Conservation (phyloP, 257 asterid species). For the Cruciata laevipes region DNA sequence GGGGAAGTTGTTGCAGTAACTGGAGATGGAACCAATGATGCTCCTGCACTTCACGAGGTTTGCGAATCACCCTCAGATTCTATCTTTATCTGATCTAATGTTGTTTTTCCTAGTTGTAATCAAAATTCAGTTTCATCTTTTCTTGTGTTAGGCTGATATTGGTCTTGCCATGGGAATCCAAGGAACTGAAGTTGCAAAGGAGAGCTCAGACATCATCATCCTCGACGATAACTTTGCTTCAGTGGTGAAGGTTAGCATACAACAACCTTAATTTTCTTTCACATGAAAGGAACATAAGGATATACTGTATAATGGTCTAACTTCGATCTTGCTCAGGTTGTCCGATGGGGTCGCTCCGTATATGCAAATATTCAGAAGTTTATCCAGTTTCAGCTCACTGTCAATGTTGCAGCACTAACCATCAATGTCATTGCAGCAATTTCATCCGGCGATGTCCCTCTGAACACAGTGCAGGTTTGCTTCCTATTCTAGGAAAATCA, state of each 20-base stretch:
- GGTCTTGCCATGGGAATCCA: conserved; percentile 96
- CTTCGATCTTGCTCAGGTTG: conserved; percentile 52
- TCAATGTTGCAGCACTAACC: conserved; percentile 81
- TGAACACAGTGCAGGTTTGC: conserved; percentile 83
- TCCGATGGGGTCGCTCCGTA: conserved; percentile 99
- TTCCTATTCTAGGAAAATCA: neutral
- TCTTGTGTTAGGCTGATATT: conserved; percentile 70
- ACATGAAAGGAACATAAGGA: neutral
- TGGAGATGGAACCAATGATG: conserved; percentile 97
- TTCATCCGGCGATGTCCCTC: conserved; percentile 85
- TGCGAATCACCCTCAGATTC: neutral
- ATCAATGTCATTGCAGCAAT: conserved; percentile 85
- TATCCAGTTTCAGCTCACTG: conserved; percentile 99
- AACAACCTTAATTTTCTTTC: conserved; percentile 3
- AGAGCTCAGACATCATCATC: conserved; percentile 94
- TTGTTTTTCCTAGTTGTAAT: conserved; percentile 1
- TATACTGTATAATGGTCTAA: neutral
- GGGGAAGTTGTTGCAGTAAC: conserved; percentile 97
- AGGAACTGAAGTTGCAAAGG: conserved; percentile 98
- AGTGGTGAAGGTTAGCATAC: conserved; percentile 61
- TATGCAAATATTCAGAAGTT: conserved; percentile 95
- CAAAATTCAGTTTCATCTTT: conserved; percentile 11
- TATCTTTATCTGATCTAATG: neutral
- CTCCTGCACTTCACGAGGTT: conserved; percentile 98
- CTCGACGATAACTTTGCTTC: conserved; percentile 92